phyloP scores from a whole-genome alignment of 345 rosid genomes.

The Cardiospermum halicacabum region DNA sequence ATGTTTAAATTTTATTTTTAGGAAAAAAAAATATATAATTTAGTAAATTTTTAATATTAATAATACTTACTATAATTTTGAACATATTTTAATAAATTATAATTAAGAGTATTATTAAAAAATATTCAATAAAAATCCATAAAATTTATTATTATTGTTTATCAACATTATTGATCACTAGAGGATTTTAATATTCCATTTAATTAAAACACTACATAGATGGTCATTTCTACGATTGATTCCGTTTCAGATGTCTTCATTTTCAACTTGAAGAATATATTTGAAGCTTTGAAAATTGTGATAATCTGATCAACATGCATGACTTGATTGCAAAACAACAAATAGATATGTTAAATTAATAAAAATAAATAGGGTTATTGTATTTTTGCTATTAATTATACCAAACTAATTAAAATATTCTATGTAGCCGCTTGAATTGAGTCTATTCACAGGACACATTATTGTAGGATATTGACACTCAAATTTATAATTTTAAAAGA shows the following conservation, averaged over 20 bases:
- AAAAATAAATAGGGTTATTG: background rate
- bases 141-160: background rate
- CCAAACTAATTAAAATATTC: background rate
- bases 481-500: background rate
- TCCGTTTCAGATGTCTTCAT: slow-evolving; percentile 28
- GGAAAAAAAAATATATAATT: too few relatives aligned
- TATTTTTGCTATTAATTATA: background rate
- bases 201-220: background rate
- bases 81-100: too few relatives aligned
- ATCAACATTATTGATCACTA: slow-evolving; percentile 14
- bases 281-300: slow-evolving; percentile 4
- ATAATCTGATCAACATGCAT: background rate
- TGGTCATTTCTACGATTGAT: slow-evolving; percentile 17
- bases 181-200: background rate
- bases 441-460: background rate
- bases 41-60: too few relatives aligned
- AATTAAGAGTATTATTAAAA: too few relatives aligned
- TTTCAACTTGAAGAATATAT: slow-evolving; percentile 21
- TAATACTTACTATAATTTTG: too few relatives aligned
- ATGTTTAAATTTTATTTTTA: too few relatives aligned
- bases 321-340: slow-evolving; percentile 35
- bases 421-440: slow-evolving; percentile 1
- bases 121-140: background rate
- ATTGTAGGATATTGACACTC: slow-evolving; percentile 8
- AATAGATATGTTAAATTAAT: slow-evolving; percentile 12